Evolutionary conservation across 768 basidiomycete species (phyloP), one percentile per base, ranked within the genome.

Genomic region (Termitomyces sp.): DNA sequence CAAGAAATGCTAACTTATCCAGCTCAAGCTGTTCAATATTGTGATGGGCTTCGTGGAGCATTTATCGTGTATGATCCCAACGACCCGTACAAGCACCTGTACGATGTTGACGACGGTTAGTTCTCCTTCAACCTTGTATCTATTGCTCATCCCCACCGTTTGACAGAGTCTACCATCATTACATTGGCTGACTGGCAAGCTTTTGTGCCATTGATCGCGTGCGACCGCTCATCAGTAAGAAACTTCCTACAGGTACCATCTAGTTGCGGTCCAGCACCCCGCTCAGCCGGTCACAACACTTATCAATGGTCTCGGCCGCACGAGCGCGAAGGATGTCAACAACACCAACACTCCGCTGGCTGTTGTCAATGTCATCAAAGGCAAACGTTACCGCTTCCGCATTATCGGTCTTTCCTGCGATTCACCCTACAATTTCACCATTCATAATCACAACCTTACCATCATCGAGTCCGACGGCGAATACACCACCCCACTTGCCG

Each of bases 381-480:
- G 70, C 1, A 67, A 65, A 55, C 65, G 76, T 8, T 76, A 75
- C 53, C 71, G 74, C 23, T 65, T 73, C 60, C 69, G 76, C 17
- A 52, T 75, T 6, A 58, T 75, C 43, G 67, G 67, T 41, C 61
- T 70, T 50, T 66, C 68, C 28, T 74, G 70, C 62, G 68, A 67
- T 53, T 62, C 68, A 17, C 65, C 65, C 37, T 79, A 68, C 63
- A 66, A 65, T 38, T 80, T 81, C 63, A 67, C 73, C 2, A 75
- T 81, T 37, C 75, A 80, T 59, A 67, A 71, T n/a, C 80, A 81
- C 55, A 63, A 35, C 1, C 6, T 59, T 9, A 82, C 78, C 5
- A 69, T 84, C 54, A 83, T 84, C 42, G 82, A 84, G 59, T 75
- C 64, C 2, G 83, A 84, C 38, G 74, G 77, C 0, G 68, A 64